A percentile compares a stretch with the other conserved stretches of the same genome.
Evolutionary conservation across 768 basidiomycete species (phyloP).

Genomic region (Agaricus sinodeliciosus): DNA sequence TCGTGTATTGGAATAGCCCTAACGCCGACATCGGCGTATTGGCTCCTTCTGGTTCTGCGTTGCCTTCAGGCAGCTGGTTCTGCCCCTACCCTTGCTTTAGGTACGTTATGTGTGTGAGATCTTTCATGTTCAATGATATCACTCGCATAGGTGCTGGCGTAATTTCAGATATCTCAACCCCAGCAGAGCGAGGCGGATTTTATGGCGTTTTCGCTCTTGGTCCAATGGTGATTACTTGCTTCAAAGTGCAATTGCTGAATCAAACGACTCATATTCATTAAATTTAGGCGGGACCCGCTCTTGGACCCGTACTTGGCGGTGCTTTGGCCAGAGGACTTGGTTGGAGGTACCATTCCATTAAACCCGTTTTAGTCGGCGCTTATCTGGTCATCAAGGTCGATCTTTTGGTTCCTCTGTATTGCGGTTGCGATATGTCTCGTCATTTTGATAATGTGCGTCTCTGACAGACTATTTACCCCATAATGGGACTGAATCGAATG

Average conservation of each 20-base stretch:
- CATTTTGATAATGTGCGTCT: slow-evolving; percentile 37
- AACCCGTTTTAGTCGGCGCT: not conserved
- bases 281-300: slow-evolving; percentile 45
- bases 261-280: not conserved
- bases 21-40: slow-evolving; percentile 53
- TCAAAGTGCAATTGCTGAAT: no score
- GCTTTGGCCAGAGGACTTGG: slow-evolving; percentile 50
- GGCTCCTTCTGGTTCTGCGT: slow-evolving; percentile 74
- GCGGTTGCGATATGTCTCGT: slow-evolving; percentile 37
- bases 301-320: slow-evolving; percentile 58
- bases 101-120: slow-evolving; percentile 24
- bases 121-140: not conserved
- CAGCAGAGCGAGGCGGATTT: slow-evolving; percentile 68
- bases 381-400: slow-evolving; percentile 30
- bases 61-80: slow-evolving; percentile 76
- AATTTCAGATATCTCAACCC: slow-evolving; percentile 69
- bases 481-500: slow-evolving; percentile 16
- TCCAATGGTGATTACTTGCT: slow-evolving; percentile 38
- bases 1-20: slow-evolving; percentile 61
- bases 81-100: slow-evolving; percentile 71
- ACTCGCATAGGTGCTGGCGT: slow-evolving; percentile 54
- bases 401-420: slow-evolving; percentile 60
- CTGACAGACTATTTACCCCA: not conserved
- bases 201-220: slow-evolving; percentile 62
- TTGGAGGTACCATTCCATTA: slow-evolving; percentile 42